Conservation (phyloP, 1,284 basidiomycete species). For the Ustanciosporium gigantosporum region DNA sequence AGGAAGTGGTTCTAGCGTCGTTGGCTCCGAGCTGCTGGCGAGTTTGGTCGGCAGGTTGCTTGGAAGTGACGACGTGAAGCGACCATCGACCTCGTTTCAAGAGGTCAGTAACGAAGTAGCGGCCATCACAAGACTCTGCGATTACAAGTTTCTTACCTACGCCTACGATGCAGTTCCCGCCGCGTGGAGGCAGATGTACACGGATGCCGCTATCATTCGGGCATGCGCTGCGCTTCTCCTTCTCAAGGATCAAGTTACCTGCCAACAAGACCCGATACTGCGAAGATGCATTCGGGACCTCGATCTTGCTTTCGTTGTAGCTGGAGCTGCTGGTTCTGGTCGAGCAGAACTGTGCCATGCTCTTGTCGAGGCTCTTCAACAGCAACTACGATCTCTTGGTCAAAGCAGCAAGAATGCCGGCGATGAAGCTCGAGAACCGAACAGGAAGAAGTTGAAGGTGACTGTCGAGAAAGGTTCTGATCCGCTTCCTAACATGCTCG, state of each 20-base stretch:
- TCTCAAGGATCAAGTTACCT: not conserved
- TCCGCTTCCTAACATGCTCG: too few species aligned
- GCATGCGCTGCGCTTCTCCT: slow-evolving; percentile 12
- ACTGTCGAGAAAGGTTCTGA: not conserved
- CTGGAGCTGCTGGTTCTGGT: slow-evolving; percentile 73
- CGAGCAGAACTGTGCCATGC: slow-evolving; percentile 69
- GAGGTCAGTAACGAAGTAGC: too few species aligned
- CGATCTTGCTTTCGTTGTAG: slow-evolving; percentile 75
- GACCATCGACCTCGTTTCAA: too few species aligned
- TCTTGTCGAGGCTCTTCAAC: slow-evolving; percentile 65
- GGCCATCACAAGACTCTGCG: too few species aligned
- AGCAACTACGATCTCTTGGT: not conserved
- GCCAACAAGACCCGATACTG: not conserved
- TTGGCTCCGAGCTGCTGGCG: too few species aligned
- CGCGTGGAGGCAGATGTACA: slow-evolving; percentile 63
- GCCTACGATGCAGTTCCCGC: slow-evolving; percentile 62
- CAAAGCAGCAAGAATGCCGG: not conserved
- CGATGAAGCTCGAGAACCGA: not conserved
- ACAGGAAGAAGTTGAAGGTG: not conserved
- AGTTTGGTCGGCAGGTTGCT: too few species aligned
- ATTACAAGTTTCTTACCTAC: slow-evolving; percentile 62
- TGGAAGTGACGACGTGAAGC: too few species aligned
- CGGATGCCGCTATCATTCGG: slow-evolving; percentile 56
- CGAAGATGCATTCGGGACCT: slow-evolving; percentile 65
- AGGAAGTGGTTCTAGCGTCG: too few species aligned